phyloP scores from a whole-genome alignment of 768 basidiomycete genomes.

The Erythrobasidium yunnanense region DNA sequence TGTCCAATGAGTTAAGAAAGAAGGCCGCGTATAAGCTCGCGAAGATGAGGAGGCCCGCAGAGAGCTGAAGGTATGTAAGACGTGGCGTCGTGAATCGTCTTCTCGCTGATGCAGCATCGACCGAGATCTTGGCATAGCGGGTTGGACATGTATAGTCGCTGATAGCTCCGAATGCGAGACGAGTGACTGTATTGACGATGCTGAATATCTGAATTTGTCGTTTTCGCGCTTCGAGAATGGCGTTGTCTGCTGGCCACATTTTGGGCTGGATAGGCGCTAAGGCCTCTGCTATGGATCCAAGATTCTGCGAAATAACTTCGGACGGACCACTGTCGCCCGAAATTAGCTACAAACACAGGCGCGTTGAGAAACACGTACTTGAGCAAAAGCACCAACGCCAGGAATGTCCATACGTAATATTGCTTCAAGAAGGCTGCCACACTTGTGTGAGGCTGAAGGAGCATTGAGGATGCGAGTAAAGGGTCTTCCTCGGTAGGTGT shows the following conservation, averaged over 20 bases:
- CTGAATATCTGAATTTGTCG: constrained; percentile 31
- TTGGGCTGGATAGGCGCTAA: background rate
- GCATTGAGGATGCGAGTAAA: background rate
- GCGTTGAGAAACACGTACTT: background rate
- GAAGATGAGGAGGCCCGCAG: background rate
- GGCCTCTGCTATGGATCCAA: constrained; percentile 2
- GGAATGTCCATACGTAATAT: constrained; percentile 4
- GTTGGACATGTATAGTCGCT: constrained; percentile 32
- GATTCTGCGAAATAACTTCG: constrained; percentile 19
- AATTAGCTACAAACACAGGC: background rate
- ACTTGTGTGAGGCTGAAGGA: background rate
- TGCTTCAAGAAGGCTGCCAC: constrained; percentile 1
- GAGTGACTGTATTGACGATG: constrained; percentile 30
- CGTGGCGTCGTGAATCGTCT: background rate
- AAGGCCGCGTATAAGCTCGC: background rate
- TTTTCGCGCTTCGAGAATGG: constrained; percentile 22
- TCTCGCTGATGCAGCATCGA: background rate
- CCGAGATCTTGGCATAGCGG: background rate
- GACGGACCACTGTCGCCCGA: background rate
- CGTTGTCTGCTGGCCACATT: constrained; percentile 11
- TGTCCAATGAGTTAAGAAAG: background rate
- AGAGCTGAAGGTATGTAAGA: constrained; percentile 1
- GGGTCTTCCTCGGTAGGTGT: background rate
- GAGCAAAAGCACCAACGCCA: background rate
- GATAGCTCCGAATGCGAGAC: constrained; percentile 30